Base-by-base conservation (phyloP, 2,329 filamentous ascomycete genomes). In the Xylariaceae sp. region DNA sequence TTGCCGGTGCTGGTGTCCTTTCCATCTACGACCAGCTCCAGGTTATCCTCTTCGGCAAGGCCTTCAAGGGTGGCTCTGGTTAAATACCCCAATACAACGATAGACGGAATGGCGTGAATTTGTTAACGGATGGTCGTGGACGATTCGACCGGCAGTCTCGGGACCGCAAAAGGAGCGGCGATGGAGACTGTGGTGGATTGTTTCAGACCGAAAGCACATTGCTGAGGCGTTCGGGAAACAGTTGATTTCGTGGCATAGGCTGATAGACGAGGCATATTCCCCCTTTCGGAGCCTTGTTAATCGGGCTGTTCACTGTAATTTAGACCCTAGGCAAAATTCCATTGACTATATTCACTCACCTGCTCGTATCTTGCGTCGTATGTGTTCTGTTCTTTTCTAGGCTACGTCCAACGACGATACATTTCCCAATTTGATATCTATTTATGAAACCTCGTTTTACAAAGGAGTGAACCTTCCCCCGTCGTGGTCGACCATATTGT, bases 1-100 rank as follows among this genome's bases (percentile, higher is more conserved):
- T 99, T 77, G 94, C 94, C 77, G 95, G 94, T 91, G 94, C 94
- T 84, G 94, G 94, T 99, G 94, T 99, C 78, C 87, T 99, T 79
- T 99, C 94, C 80, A 97, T 99, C 91, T 99, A 99, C 84, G 94
- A 99, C 81, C 93, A 97, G 87, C 90, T 90, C 80, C 94, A 99
- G 89, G 87, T 99, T 79, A 82, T 99, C 80, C 82, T 99, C 81
- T 99, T 99, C 90, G 94, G 94, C 81, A 97, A 99, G 92, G 90
- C 92, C 85, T 99, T 92, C 92, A 96, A 95, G 75, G 78, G 79
- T 67, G 79, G 78, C 70, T 80, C 78, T 59, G 62, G 61, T 71
- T 80, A 80, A 80, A 74, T 45, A 51, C 23, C 55, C 66, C 66
- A 69, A 71, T 71, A 70, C 69, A 71, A 75, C 72, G 73, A 78